These are phyloP conservation scores for Oryza meyeriana DNA, from an alignment of 176 grass and related monocot species.

Conservation along the genomic window DNA sequence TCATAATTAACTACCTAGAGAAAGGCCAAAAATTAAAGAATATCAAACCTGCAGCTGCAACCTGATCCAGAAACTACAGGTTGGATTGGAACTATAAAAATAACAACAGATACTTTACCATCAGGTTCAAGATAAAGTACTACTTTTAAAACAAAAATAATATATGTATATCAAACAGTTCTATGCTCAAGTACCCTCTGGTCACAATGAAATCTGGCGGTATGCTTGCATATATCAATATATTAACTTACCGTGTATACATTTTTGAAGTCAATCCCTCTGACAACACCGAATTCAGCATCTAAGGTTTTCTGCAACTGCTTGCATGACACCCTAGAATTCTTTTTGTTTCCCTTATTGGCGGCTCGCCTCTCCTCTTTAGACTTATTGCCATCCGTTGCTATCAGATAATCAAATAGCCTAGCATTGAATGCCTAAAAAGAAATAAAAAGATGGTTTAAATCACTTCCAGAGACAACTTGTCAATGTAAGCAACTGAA, in stretches of 20 bases:
- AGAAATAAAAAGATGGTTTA: conserved; percentile 11
- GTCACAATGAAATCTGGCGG: background rate
- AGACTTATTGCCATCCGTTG: conserved; percentile 73
- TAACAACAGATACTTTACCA: background rate
- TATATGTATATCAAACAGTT: background rate
- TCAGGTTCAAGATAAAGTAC: background rate
- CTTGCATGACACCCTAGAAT: conserved; percentile 56
- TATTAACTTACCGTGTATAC: conserved; percentile 78
- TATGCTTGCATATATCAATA: conserved; percentile 19
- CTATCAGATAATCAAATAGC: conserved; percentile 95
- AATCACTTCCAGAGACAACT: conserved; percentile 1
- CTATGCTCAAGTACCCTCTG: background rate
- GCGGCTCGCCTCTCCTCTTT: conserved; percentile 52
- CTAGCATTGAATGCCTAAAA: conserved; percentile 93
- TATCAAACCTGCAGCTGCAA: conserved; percentile 28
- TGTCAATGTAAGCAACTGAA: conserved; percentile 17
- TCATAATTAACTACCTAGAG: conserved; percentile 94
- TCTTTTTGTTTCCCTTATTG: conserved; percentile 48
- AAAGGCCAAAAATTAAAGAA: conserved; percentile 25
- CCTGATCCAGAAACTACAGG: conserved; percentile 5
- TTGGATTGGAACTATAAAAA: background rate
- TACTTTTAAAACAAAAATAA: background rate
- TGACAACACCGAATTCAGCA: conserved; percentile 86
- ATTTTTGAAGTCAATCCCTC: conserved; percentile 98
- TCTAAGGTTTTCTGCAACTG: conserved; percentile 65